phyloP scores from a whole-genome alignment of 768 basidiomycete species.

The Auricularia sp. region DNA sequence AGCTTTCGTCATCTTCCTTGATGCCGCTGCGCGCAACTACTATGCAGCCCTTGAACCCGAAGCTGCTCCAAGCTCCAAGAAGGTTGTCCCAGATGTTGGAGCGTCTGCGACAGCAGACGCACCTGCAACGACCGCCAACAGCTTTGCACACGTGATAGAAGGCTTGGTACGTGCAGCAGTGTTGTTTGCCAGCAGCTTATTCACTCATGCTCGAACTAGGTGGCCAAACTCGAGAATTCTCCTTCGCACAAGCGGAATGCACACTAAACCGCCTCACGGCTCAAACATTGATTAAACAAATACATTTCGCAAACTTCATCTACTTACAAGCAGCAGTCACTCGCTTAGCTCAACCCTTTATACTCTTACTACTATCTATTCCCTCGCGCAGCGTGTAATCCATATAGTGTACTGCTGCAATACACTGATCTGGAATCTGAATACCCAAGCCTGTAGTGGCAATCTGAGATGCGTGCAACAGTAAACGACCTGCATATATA shows the following conservation, averaged over 20 bases:
- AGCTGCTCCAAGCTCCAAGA: too few relatives aligned
- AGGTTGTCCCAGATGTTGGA: too few relatives aligned
- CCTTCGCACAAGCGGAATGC: too few relatives aligned
- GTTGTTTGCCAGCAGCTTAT: background rate
- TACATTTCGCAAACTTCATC: too few relatives aligned
- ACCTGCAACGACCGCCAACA: background rate
- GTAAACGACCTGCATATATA: background rate
- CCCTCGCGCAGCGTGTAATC: background rate
- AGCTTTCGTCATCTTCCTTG: background rate
- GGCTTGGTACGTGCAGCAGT: background rate
- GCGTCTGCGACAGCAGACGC: too few relatives aligned
- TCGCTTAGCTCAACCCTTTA: background rate
- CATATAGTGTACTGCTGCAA: background rate
- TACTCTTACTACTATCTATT: background rate
- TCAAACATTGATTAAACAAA: too few relatives aligned
- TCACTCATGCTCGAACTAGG: too few relatives aligned
- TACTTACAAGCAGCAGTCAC: background rate
- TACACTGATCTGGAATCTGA: background rate
- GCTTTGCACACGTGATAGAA: background rate
- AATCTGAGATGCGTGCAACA: background rate
- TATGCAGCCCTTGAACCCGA: background rate
- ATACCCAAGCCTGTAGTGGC: background rate
- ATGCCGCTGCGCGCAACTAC: background rate
- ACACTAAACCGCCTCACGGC: too few relatives aligned
- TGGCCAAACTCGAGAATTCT: too few relatives aligned